Evolutionary conservation across 1,139 yeast genomes (phyloP), one percentile per base, ranked within the genome.

Genomic region (Sugiyamaella grinbergsii): DNA sequence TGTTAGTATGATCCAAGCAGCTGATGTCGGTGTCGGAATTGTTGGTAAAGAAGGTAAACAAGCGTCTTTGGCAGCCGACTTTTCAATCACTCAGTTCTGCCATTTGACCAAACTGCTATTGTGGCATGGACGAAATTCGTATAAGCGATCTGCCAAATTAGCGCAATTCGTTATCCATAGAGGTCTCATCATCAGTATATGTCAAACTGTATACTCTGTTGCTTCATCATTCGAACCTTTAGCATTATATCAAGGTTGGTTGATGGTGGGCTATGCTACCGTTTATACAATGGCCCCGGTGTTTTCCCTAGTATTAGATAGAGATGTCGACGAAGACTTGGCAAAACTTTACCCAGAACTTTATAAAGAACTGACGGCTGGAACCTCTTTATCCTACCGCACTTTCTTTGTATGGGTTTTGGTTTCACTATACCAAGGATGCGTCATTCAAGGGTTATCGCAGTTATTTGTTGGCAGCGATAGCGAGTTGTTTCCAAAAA

Each of bases 41-140:
- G 98, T 93, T 22, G 99, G 99, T 37, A 94, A 94, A 66, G 99
- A 94, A 69, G 99, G 99, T 24, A 85, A 85, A 59, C 99, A 94
- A 67, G 98, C 98, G 0, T 89, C 97, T 0, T 73, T 94, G 50
- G 96, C 98, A 2, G 98, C 98, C 0, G 99, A 94, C 69, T 94
- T 91, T 68, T 88, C 96, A 32, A 82, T 94, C 50, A 85, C 90
- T 37, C 96, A 91, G 69, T 94, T 94, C 67, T 88, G 95, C 63
- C 89, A 88, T 67, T 71, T 94, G 55, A 86, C 95, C 41, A 89
- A 89, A 62, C 76, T 94, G 51, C 72, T 94, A 45, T 77, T 94
- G 45, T 94, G 98, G 99, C 99, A 94, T 66, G 99, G 99, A 7
- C 80, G 99, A 65, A 94, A 94, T 67, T 88, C 96, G 1, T 94